Conservation (phyloP, 2,329 filamentous ascomycete genomes). For the Clarireedia monteithiana region DNA sequence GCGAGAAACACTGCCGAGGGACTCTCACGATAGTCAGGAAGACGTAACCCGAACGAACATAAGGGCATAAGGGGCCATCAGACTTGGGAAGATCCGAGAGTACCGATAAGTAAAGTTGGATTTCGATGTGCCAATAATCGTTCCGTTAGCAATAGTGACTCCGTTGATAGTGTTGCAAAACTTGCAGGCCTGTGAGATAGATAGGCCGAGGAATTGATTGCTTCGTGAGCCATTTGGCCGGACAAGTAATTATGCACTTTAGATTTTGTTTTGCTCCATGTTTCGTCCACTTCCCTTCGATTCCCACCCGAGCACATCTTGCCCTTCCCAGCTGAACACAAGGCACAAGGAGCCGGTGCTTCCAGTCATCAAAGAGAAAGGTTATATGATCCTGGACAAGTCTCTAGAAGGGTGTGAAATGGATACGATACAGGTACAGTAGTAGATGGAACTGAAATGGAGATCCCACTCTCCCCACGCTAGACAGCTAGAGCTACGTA, state of each 20-base stretch:
- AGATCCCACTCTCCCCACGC: slow-evolving; percentile 7
- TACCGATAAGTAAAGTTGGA: neutral
- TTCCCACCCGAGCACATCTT: no score
- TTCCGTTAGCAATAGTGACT: slow-evolving; percentile 2
- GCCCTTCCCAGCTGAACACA: slow-evolving; percentile 7
- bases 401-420: neutral
- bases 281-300: neutral
- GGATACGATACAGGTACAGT: neutral
- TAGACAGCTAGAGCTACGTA: neutral
- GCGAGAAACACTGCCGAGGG: slow-evolving; percentile 1
- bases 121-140: slow-evolving; percentile 2
- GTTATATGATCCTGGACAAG: slow-evolving; percentile 6
- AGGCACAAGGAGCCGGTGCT: slow-evolving; percentile 1
- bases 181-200: slow-evolving; percentile 5
- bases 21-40: neutral
- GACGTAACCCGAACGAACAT: neutral
- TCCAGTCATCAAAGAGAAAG: neutral
- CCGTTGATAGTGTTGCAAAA: slow-evolving; percentile 3
- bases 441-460: neutral
- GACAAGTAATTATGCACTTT: slow-evolving; percentile 4
- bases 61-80: neutral
- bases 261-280: neutral
- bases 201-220: slow-evolving; percentile 1
- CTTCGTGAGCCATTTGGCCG: slow-evolving; percentile 4
- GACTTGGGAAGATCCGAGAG: slow-evolving; percentile 2